Evolutionary conservation across 2,329 filamentous ascomycete species (phyloP).

Genomic region (Dactylonectria macrodidyma): DNA sequence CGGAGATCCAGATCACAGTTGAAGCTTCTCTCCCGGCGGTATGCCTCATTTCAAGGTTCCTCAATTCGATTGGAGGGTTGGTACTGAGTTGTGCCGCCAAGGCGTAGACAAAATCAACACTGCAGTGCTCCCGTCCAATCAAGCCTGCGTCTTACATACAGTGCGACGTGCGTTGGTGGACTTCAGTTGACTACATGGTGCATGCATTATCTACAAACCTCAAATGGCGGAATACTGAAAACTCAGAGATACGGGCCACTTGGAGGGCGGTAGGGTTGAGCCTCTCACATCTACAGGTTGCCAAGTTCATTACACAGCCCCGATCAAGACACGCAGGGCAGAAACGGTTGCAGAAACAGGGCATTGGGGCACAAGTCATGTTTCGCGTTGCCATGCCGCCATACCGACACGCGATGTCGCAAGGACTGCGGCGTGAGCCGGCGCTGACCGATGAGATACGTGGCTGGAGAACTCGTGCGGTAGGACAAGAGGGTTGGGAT

Average conservation of each 20-base stretch:
- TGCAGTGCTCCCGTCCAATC: slow-evolving; percentile 14
- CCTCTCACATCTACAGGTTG: neutral
- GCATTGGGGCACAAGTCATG: slow-evolving; percentile 27
- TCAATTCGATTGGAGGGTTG: slow-evolving; percentile 6
- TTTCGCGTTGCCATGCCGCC: slow-evolving; percentile 42
- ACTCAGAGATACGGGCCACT: slow-evolving; percentile 6
- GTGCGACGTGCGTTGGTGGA: slow-evolving; percentile 4
- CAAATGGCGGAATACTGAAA: neutral
- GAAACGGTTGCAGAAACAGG: slow-evolving; percentile 6
- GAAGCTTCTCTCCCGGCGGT: neutral
- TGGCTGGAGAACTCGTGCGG: slow-evolving; percentile 19
- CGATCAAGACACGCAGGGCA: slow-evolving; percentile 16
- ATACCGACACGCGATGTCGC: slow-evolving; percentile 46
- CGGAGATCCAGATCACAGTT: neutral
- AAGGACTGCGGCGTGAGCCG: slow-evolving; percentile 24
- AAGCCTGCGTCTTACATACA: slow-evolving; percentile 14
- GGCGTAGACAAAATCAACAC: neutral
- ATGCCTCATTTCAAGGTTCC: neutral
- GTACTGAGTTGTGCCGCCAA: no score
- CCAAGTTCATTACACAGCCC: slow-evolving; percentile 3
- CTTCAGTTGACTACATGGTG: slow-evolving; percentile 4
- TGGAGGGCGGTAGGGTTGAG: neutral
- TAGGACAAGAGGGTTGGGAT: slow-evolving; percentile 4
- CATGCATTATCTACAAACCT: slow-evolving; percentile 14
- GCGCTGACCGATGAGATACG: slow-evolving; percentile 10